Percentiles rank a stretch among this genome's conserved stretches.
Evolutionary conservation across 2,329 filamentous ascomycete genomes (phyloP).

Genomic region (Raffaelea arxii): DNA sequence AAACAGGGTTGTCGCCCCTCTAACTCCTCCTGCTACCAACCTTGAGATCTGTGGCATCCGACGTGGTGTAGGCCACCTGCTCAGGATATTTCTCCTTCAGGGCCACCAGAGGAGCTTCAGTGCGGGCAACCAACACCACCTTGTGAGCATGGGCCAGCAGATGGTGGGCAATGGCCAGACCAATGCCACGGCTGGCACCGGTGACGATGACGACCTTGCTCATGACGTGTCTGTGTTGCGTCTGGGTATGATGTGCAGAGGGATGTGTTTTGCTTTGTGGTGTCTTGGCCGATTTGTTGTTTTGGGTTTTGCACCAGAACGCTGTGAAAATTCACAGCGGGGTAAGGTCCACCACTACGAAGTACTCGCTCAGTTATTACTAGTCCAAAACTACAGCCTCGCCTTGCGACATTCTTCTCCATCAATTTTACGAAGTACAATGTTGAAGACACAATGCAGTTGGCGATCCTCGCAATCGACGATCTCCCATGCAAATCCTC

Average conservation of each 20-base stretch:
- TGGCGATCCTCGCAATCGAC: too few relatives aligned
- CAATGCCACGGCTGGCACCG: constrained; percentile 54
- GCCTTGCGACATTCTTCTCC: too few relatives aligned
- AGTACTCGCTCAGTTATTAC: too few relatives aligned
- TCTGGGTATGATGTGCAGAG: background rate
- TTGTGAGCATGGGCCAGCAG: constrained; percentile 46
- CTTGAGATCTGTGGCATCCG: constrained; percentile 37
- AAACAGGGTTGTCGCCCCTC: background rate
- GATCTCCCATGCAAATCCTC: too few relatives aligned
- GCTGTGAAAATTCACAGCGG: too few relatives aligned
- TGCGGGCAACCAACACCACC: constrained; percentile 49
- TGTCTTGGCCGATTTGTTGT: too few relatives aligned
- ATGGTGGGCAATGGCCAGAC: constrained; percentile 42
- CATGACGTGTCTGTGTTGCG: constrained; percentile 4
- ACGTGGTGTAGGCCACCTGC: constrained; percentile 46
- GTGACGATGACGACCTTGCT: constrained; percentile 58
- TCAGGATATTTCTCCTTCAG: constrained; percentile 41
- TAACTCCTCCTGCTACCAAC: background rate
- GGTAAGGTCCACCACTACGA: too few relatives aligned
- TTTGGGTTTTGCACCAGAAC: too few relatives aligned
- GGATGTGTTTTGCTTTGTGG: too few relatives aligned
- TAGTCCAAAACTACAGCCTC: too few relatives aligned
- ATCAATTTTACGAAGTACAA: too few relatives aligned
- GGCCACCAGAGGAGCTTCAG: constrained; percentile 34
- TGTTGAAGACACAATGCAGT: too few relatives aligned